Percentiles rank a stretch among this genome's conserved stretches.
Conservation (phyloP, 305 asterid genomes). For the Coffea humblotiana region DNA sequence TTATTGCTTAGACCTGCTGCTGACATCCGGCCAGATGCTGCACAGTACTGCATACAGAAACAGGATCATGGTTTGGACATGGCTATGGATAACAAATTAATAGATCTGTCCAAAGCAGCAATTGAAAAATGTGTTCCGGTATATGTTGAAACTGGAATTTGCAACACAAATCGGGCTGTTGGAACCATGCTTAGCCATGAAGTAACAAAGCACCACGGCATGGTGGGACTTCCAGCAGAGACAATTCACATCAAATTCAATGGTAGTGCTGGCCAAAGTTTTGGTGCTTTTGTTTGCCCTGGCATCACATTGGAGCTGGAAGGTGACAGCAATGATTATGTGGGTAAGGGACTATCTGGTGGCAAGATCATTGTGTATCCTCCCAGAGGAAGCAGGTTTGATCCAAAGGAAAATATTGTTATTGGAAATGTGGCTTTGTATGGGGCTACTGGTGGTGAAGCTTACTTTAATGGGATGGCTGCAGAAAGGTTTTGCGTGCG, state of each 20-base stretch:
- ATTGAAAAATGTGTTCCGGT: constrained; percentile 81
- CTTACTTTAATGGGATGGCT: constrained; percentile 98
- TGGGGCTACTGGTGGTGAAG: constrained; percentile 95
- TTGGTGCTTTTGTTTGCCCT: constrained; percentile 97
- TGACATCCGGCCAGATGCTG: constrained; percentile 95
- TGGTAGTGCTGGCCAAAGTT: constrained; percentile 99
- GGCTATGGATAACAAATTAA: constrained; percentile 91
- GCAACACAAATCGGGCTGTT: constrained; percentile 93
- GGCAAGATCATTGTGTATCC: constrained; percentile 92
- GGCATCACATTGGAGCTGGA: constrained; percentile 95
- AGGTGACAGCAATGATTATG: constrained; percentile 99
- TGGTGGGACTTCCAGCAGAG: constrained; percentile 79
- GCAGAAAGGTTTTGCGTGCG: constrained; percentile 99
- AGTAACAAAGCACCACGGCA: constrained; percentile 77
- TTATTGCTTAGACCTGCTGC: constrained; percentile 94
- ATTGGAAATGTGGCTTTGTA: constrained; percentile 98
- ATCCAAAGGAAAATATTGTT: constrained; percentile 91
- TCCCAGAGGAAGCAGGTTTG: constrained; percentile 84
- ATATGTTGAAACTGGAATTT: constrained; percentile 78
- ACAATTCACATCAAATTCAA: constrained; percentile 85
- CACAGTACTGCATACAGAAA: constrained; percentile 92
- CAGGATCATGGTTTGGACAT: constrained; percentile 95
- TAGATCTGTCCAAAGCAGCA: constrained; percentile 66
- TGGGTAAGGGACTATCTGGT: constrained; percentile 97
- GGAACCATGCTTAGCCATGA: constrained; percentile 99